These are phyloP conservation scores for Carallia pectinifolia DNA, from an alignment of 345 rosid species.

Conservation along the genomic window DNA sequence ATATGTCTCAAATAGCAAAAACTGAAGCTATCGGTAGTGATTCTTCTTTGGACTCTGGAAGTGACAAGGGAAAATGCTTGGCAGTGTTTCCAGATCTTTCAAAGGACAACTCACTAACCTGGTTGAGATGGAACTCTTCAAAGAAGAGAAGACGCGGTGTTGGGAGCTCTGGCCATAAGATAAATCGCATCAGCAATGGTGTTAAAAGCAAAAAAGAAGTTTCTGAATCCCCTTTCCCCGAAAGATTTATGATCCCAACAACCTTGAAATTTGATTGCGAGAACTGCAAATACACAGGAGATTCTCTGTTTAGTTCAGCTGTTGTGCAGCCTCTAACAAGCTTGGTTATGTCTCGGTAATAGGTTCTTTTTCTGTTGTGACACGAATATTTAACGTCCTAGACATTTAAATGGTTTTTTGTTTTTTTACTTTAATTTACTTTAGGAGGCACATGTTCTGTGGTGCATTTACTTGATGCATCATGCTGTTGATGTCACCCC, in stretches of 20 bases:
- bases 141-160: constrained; percentile 53
- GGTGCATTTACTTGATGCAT: constrained; percentile 11
- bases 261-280: constrained; percentile 51
- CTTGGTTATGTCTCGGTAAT: constrained; percentile 73
- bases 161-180: constrained; percentile 31
- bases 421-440: not conserved
- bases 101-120: constrained; percentile 51
- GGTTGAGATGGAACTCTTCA: constrained; percentile 59
- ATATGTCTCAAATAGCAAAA: constrained; percentile 16
- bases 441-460: not conserved
- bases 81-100: constrained; percentile 47
- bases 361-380: constrained; percentile 16
- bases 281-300: constrained; percentile 60
- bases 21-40: constrained; percentile 18
- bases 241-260: constrained; percentile 29
- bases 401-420: too few species aligned
- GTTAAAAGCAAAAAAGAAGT: constrained; percentile 8
- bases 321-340: constrained; percentile 49
- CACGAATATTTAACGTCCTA: not conserved
- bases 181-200: constrained; percentile 11
- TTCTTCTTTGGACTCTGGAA: constrained; percentile 23
- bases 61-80: constrained; percentile 15
- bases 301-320: constrained; percentile 45
- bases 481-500: not conserved
- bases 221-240: constrained; percentile 12